phyloP scores from a whole-genome alignment of 2,329 filamentous ascomycete species.

The Colletotrichum somersetense region DNA sequence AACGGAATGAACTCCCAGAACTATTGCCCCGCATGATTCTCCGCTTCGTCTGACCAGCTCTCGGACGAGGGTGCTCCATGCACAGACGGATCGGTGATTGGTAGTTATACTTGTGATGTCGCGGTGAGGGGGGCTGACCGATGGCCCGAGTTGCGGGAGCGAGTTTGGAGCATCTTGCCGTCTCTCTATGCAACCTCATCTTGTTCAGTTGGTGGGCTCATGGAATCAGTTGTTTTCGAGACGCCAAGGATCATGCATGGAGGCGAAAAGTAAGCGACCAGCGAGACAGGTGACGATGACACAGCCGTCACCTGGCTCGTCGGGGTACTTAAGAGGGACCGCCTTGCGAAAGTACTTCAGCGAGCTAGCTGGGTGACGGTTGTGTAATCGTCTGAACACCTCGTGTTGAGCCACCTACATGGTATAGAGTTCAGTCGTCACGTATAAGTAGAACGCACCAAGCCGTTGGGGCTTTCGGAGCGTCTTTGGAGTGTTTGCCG shows the following conservation, averaged over 20 bases:
- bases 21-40: neutral
- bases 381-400: neutral
- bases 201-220: neutral
- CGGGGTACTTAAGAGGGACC: too few relatives aligned
- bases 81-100: neutral
- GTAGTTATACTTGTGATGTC: neutral
- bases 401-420: neutral
- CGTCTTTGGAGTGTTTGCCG: neutral
- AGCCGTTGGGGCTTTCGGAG: neutral
- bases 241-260: neutral
- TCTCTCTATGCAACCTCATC: neutral
- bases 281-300: neutral
- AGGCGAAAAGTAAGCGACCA: too few relatives aligned
- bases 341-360: too few relatives aligned
- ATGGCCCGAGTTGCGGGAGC: neutral
- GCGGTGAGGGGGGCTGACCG: neutral
- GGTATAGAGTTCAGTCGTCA: neutral
- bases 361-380: neutral
- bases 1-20: neutral
- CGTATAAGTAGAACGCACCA: neutral
- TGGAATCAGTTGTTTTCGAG: too few relatives aligned
- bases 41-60: neutral
- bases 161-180: neutral
- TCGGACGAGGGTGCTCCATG: neutral
- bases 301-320: too few relatives aligned